phyloP scores from a whole-genome alignment of 768 basidiomycete genomes.

The Cyclocybe aegerita region DNA sequence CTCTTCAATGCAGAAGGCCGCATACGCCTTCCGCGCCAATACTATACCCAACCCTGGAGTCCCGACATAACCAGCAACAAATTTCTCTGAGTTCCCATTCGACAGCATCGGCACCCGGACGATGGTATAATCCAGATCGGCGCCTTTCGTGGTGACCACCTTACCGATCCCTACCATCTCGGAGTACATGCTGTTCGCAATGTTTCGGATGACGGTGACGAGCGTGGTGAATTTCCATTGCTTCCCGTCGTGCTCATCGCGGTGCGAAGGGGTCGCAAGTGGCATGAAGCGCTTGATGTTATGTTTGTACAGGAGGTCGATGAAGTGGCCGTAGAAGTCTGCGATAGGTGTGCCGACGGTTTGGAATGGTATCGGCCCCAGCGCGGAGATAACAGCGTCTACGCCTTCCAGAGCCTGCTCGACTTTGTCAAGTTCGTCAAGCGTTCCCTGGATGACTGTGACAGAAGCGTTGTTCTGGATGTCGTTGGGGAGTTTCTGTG shows the following conservation, averaged over 20 bases:
- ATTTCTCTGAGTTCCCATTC: conserved; percentile 40
- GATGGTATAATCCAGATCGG: conserved; percentile 66
- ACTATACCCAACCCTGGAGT: conserved; percentile 51
- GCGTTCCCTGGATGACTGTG: conserved; percentile 51
- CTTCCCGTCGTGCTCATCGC: conserved; percentile 54
- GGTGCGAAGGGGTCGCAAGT: conserved; percentile 67
- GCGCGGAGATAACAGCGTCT: conserved; percentile 63
- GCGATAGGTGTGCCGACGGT: conserved; percentile 59
- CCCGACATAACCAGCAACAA: conserved; percentile 66
- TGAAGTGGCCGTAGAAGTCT: conserved; percentile 52
- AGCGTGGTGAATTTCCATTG: conserved; percentile 34
- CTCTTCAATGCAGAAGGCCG: conserved; percentile 58
- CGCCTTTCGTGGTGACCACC: conserved; percentile 45
- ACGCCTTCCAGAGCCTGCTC: conserved; percentile 53
- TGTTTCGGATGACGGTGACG: conserved; percentile 37
- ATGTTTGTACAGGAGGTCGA: conserved; percentile 54
- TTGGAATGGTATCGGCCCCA: conserved; percentile 52
- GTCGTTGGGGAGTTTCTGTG: conserved; percentile 58
- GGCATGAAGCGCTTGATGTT: conserved; percentile 59
- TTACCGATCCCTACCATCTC: conserved; percentile 69
- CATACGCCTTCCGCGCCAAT: conserved; percentile 58
- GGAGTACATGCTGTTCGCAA: conserved; percentile 57
- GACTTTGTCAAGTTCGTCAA: conserved; percentile 51
- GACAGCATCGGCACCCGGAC: conserved; percentile 66
- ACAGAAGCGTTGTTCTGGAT: conserved; percentile 44